Percentiles rank a stretch among this genome's conserved stretches.
Evolutionary conservation across 129 eudicot species (phyloP).

Genomic region (Pittosporum tobira): DNA sequence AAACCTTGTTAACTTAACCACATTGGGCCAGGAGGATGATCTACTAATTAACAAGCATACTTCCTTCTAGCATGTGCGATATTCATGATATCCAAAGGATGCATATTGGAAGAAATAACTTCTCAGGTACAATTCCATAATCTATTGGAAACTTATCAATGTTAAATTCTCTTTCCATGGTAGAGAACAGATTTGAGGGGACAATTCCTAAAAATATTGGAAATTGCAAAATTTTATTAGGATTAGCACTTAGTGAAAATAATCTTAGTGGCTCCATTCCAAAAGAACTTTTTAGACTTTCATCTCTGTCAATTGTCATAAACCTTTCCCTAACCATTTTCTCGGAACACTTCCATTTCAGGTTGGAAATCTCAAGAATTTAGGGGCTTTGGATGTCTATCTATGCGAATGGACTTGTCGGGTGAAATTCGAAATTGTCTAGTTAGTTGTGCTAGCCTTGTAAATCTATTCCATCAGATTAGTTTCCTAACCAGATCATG

Average conservation of each 20-base stretch:
- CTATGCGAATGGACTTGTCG: not conserved
- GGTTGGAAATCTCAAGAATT: too few species aligned
- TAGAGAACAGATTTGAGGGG: not conserved
- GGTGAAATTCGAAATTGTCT: not conserved
- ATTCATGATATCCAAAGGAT: not conserved
- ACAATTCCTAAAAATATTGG: not conserved
- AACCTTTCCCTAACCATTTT: not conserved
- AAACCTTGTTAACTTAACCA: not conserved
- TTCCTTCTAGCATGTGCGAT: not conserved
- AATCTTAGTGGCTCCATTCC: slow-evolving; percentile 7
- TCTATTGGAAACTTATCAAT: slow-evolving; percentile 5
- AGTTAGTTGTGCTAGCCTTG: not conserved
- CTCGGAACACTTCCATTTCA: too few species aligned
- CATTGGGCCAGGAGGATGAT: not conserved
- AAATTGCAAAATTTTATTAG: not conserved
- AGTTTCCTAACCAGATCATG: too few species aligned
- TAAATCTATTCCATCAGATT: too few species aligned
- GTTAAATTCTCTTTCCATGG: not conserved
- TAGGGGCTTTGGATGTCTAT: not conserved
- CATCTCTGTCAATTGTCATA: not conserved
- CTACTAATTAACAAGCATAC: not conserved
- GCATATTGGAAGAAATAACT: not conserved
- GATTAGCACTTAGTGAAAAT: not conserved
- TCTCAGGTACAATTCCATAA: not conserved
- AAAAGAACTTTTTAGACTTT: not conserved